Conservation (phyloP, 1,284 basidiomycete species). For the Leccinum cinnamomeum region DNA sequence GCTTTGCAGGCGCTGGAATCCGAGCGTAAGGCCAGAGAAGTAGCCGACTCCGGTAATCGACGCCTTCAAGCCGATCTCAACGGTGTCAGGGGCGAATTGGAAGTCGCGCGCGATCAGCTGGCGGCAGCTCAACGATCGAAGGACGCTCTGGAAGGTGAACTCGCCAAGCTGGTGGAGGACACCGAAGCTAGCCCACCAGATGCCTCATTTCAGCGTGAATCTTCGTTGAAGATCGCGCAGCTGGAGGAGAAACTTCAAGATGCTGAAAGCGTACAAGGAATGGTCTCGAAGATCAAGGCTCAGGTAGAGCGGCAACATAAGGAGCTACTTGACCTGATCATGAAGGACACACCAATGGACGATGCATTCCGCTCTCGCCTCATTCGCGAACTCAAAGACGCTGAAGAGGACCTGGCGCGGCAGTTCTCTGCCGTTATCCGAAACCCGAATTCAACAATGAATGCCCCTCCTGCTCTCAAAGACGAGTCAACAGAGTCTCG, state of each 20-base stretch:
- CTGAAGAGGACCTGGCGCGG: constrained; percentile 62
- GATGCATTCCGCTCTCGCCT: constrained; percentile 60
- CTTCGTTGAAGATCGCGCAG: constrained; percentile 63
- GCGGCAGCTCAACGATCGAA: constrained; percentile 58
- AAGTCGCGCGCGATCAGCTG: constrained; percentile 55
- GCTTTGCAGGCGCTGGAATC: constrained; percentile 60
- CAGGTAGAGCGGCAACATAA: constrained; percentile 68
- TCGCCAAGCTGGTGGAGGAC: constrained; percentile 66
- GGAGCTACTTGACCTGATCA: constrained; percentile 66
- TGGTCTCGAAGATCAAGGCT: constrained; percentile 57
- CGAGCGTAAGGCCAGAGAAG: constrained; percentile 65
- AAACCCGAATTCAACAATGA: constrained; percentile 39
- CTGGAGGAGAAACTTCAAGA: constrained; percentile 67
- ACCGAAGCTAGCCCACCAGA: constrained; percentile 47
- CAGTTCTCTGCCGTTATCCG: constrained; percentile 44
- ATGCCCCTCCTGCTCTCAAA: no score
- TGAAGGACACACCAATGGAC: constrained; percentile 37
- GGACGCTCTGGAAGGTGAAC: constrained; percentile 67
- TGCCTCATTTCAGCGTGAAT: constrained; percentile 54
- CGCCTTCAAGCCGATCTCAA: constrained; percentile 62
- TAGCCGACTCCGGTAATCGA: constrained; percentile 58
- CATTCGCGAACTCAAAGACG: constrained; percentile 65
- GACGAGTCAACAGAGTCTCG: no score
- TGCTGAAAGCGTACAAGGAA: constrained; percentile 58
- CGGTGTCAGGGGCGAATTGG: constrained; percentile 49